A percentile compares a stretch with the other conserved stretches of the same genome.
phyloP scores from a whole-genome alignment of 176 grass and related monocot species.

The Cymbopogon citratus region DNA sequence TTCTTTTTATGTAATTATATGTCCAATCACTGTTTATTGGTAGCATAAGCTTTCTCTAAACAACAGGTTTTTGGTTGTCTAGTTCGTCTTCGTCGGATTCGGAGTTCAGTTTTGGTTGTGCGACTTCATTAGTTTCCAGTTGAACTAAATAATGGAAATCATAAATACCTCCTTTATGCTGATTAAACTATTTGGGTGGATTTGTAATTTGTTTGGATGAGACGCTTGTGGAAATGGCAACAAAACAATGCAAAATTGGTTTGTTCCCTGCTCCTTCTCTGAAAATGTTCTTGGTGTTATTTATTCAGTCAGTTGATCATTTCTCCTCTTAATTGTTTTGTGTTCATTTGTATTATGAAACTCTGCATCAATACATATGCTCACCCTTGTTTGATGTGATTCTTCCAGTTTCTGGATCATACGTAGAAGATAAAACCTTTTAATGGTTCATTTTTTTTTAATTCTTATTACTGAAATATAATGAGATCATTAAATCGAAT shows the following conservation, averaged over 20 bases:
- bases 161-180: not conserved
- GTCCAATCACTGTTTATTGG: not conserved
- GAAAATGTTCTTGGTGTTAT: not conserved
- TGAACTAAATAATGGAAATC: not conserved
- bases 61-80: not conserved
- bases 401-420: not conserved
- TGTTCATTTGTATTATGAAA: not conserved
- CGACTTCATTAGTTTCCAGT: not conserved
- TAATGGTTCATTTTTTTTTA: not conserved
- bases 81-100: not conserved
- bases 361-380: not conserved
- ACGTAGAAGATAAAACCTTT: not conserved
- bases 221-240: not conserved
- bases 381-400: not conserved
- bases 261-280: not conserved
- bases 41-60: not conserved
- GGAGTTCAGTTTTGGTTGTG: not conserved
- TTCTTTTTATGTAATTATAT: not conserved
- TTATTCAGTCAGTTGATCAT: not conserved
- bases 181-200: not conserved
- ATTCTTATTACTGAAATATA: not conserved
- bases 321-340: not conserved
- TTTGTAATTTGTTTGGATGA: not conserved
- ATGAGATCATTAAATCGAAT: not conserved
- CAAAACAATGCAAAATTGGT: not conserved